Percentiles rank a stretch among this genome's conserved stretches.
phyloP scores from a whole-genome alignment of 1,139 yeast species.

The Yamadazyma songkhlaensis region DNA sequence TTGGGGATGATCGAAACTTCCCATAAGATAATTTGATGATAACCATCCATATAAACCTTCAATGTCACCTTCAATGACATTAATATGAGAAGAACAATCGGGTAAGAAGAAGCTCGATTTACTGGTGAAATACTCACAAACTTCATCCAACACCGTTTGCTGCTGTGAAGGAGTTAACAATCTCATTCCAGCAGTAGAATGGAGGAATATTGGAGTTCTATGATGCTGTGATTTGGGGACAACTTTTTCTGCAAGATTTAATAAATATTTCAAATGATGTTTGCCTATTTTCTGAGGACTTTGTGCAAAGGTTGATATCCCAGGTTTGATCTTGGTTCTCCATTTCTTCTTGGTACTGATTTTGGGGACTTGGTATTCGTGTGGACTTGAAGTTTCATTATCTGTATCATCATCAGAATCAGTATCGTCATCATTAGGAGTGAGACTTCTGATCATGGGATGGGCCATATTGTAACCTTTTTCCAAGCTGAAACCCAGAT shows the following conservation, averaged over 20 bases:
- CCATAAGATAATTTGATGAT: slow-evolving; percentile 66
- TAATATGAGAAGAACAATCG: slow-evolving; percentile 58
- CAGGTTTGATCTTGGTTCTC: slow-evolving; percentile 65
- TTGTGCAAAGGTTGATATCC: slow-evolving; percentile 55
- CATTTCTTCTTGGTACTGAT: slow-evolving; percentile 47
- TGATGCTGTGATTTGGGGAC: slow-evolving; percentile 66
- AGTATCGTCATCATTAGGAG: slow-evolving; percentile 8
- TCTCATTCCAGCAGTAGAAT: slow-evolving; percentile 82
- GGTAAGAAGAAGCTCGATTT: slow-evolving; percentile 59
- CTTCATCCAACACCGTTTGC: slow-evolving; percentile 43
- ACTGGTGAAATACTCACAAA: slow-evolving; percentile 53
- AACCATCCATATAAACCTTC: slow-evolving; percentile 88
- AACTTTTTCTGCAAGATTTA: slow-evolving; percentile 52
- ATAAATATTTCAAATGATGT: slow-evolving; percentile 54
- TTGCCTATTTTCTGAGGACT: slow-evolving; percentile 56
- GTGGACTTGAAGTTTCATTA: slow-evolving; percentile 11
- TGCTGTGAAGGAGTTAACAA: slow-evolving; percentile 58
- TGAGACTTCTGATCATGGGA: slow-evolving; percentile 9
- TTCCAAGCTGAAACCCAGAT: slow-evolving; percentile 36
- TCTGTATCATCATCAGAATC: slow-evolving; percentile 12
- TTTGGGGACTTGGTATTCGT: slow-evolving; percentile 31
- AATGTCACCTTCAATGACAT: slow-evolving; percentile 69
- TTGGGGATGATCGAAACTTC: slow-evolving; percentile 50
- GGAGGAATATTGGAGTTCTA: slow-evolving; percentile 75
- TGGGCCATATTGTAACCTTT: slow-evolving; percentile 18